Conservation (phyloP, 805 yeast species). For the Lachancea thermotolerans region DNA sequence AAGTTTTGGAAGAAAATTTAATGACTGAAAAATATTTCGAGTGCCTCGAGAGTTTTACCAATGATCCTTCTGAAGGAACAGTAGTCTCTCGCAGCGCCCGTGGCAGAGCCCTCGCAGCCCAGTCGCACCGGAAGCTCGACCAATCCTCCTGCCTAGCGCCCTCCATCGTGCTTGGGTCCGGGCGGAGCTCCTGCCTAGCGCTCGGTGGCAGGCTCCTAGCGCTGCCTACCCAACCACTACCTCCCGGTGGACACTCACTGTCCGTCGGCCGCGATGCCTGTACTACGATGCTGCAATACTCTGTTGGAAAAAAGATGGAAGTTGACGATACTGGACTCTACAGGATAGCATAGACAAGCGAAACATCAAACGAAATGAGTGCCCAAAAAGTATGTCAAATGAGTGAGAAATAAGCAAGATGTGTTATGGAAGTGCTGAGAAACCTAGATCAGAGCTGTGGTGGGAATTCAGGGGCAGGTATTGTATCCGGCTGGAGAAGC, state of each 20-base stretch:
- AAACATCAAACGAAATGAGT: slow-evolving; percentile 28
- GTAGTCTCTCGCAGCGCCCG: neutral
- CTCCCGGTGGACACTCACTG: neutral
- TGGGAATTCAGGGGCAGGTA: neutral
- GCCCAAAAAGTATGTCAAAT: slow-evolving; percentile 30
- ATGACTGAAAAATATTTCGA: neutral
- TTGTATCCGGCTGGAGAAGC: neutral
- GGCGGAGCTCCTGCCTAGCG: neutral
- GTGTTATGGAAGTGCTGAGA: neutral
- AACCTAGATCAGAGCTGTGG: neutral
- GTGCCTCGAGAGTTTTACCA: too few species aligned
- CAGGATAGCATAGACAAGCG: slow-evolving; percentile 2
- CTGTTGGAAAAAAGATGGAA: slow-evolving; percentile 5
- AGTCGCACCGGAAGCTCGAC: neutral
- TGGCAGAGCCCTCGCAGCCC: neutral
- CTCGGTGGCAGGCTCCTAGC: neutral
- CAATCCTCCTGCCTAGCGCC: too few species aligned
- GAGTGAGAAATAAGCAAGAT: neutral
- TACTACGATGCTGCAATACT: neutral
- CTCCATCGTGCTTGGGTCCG: neutral
- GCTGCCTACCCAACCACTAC: neutral
- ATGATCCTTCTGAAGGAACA: neutral
- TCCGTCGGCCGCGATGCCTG: neutral
- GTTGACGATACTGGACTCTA: slow-evolving; percentile 1
- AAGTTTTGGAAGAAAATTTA: neutral